These are phyloP conservation scores for Spergularia azorica DNA, from an alignment of 179 eudicot species.

Conservation along the genomic window DNA sequence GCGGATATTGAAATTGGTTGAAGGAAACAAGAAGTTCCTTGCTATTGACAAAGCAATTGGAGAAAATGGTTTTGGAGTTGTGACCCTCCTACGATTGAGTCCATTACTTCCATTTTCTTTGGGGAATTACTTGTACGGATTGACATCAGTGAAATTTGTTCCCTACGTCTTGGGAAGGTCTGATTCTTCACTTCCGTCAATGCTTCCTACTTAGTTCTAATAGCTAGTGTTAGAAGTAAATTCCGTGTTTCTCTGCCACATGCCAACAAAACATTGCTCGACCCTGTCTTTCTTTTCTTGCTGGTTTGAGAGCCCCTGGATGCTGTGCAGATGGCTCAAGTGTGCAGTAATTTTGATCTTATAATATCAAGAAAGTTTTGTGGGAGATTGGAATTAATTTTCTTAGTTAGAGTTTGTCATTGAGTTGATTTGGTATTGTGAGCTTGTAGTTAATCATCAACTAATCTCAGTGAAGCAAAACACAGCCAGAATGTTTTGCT, in stretches of 20 bases:
- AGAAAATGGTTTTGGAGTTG: conserved; percentile 94
- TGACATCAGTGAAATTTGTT: conserved; percentile 87
- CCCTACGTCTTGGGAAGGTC: conserved; percentile 98
- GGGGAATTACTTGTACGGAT: conserved; percentile 94
- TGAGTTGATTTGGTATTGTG: not conserved
- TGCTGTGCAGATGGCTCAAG: not conserved
- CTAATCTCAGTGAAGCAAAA: not conserved
- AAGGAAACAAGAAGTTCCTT: conserved; percentile 97
- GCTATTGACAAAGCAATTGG: conserved; percentile 99
- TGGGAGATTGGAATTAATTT: not conserved
- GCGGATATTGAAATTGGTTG: conserved; percentile 85
- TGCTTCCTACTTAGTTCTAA: conserved; percentile 11
- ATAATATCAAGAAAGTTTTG: not conserved
- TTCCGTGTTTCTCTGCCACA: conserved; percentile 2
- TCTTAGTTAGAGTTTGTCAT: not conserved
- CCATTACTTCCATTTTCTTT: conserved; percentile 97
- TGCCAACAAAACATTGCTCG: not conserved
- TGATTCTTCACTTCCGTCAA: conserved; percentile 33
- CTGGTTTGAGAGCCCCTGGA: not conserved
- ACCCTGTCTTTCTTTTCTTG: not conserved
- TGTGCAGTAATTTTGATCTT: not conserved
- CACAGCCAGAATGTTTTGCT: not conserved
- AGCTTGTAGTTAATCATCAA: not conserved
- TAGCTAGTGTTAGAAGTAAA: not conserved
- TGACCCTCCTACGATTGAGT: conserved; percentile 96